phyloP scores from a whole-genome alignment of 2,329 filamentous ascomycete genomes.

The Microascus cirrosus region DNA sequence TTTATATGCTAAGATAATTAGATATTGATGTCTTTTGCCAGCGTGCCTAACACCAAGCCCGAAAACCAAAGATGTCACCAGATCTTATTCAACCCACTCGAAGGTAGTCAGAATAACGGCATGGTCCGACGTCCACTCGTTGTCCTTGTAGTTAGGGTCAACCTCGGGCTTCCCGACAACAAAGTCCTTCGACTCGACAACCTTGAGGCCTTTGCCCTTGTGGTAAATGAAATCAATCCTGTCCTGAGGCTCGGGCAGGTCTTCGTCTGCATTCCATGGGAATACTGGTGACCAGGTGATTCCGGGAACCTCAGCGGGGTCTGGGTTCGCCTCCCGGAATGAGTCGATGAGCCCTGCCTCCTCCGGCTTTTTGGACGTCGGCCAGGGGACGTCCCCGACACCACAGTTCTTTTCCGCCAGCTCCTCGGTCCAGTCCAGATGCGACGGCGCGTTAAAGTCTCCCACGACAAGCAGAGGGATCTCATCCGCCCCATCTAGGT shows the following conservation, averaged over 20 bases:
- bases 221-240: slow-evolving; percentile 31
- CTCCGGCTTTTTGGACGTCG: slow-evolving; percentile 21
- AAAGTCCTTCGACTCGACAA: slow-evolving; percentile 16
- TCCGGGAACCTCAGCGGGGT: slow-evolving; percentile 19
- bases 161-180: slow-evolving; percentile 22
- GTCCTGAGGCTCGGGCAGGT: slow-evolving; percentile 23
- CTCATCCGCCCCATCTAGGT: slow-evolving; percentile 17
- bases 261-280: slow-evolving; percentile 15
- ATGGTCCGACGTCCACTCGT: slow-evolving; percentile 31
- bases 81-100: too few species aligned
- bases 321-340: slow-evolving; percentile 22
- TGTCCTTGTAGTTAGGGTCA: slow-evolving; percentile 20
- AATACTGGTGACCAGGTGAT: slow-evolving; percentile 29
- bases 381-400: slow-evolving; percentile 21
- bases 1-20: too few species aligned
- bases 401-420: slow-evolving; percentile 22
- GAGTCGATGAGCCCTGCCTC: slow-evolving; percentile 26
- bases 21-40: too few species aligned
- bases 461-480: slow-evolving; percentile 25
- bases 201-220: slow-evolving; percentile 19
- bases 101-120: too few species aligned
- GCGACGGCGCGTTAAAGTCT: slow-evolving; percentile 31
- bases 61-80: too few species aligned
- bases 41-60: too few species aligned
- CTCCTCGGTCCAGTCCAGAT: slow-evolving; percentile 26